These are phyloP conservation scores for Cudoniella acicularis DNA, from an alignment of 495 filamentous ascomycete genomes.

Conservation along the genomic window DNA sequence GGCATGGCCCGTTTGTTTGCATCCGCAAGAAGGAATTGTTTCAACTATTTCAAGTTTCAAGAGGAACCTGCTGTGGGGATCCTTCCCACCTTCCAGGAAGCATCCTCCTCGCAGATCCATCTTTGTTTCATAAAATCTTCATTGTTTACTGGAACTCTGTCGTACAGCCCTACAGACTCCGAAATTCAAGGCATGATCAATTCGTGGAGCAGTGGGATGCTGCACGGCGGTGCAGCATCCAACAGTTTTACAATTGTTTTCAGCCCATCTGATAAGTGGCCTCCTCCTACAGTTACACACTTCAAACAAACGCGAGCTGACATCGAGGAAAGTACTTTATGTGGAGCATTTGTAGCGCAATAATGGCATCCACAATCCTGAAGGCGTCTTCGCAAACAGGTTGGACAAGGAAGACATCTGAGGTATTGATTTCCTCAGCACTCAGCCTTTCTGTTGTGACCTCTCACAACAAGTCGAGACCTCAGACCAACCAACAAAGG, in stretches of 20 bases:
- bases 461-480: neutral
- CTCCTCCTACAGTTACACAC: neutral
- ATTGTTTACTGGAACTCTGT: neutral
- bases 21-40: neutral
- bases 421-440: neutral
- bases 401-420: neutral
- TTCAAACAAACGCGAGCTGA: neutral
- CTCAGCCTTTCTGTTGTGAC: neutral
- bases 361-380: too few species aligned
- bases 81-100: neutral
- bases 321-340: too few species aligned
- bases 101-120: neutral
- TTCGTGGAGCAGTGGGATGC: neutral
- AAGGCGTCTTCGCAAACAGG: too few species aligned
- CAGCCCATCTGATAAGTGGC: neutral
- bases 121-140: neutral
- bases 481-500: neutral
- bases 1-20: neutral
- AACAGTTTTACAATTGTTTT: neutral
- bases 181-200: neutral
- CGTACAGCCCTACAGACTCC: neutral
- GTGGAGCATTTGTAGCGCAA: too few species aligned
- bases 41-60: neutral
- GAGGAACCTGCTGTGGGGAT: neutral
- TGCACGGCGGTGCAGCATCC: neutral